Conservation (phyloP, 2,329 filamentous ascomycete genomes). For the Seiridium unicorne region DNA sequence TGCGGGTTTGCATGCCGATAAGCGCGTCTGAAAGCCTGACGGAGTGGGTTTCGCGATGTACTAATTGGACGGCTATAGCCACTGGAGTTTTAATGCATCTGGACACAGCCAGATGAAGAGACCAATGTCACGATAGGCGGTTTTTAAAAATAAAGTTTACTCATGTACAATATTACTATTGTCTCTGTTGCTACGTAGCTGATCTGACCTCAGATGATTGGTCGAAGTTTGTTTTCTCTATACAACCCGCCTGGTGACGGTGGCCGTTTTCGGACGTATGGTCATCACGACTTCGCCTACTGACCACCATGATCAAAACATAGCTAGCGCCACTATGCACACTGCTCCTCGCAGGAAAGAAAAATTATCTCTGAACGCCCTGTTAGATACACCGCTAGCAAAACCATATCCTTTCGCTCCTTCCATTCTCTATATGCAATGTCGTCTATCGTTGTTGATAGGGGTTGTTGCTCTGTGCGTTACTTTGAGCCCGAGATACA, state of each 20-base stretch:
- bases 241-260: background rate
- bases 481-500: background rate
- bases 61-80: no score
- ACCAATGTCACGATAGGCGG: no score
- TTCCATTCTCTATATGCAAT: background rate
- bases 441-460: background rate
- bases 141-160: background rate
- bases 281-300: no score
- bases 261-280: no score
- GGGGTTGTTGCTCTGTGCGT: conserved; percentile 1
- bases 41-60: no score
- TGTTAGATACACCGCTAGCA: background rate
- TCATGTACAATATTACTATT: background rate
- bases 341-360: background rate
- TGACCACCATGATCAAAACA: background rate
- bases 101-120: no score
- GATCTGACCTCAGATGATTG: no score
- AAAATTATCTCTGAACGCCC: background rate
- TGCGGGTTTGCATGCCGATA: no score
- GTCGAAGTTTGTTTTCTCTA: background rate
- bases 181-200: background rate
- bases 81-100: no score
- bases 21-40: no score
- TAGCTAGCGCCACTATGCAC: background rate
- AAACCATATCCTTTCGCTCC: no score